These are phyloP conservation scores for Suzukiozyma palmioleophila DNA, from an alignment of 1,139 yeast genomes.

Conservation along the genomic window DNA sequence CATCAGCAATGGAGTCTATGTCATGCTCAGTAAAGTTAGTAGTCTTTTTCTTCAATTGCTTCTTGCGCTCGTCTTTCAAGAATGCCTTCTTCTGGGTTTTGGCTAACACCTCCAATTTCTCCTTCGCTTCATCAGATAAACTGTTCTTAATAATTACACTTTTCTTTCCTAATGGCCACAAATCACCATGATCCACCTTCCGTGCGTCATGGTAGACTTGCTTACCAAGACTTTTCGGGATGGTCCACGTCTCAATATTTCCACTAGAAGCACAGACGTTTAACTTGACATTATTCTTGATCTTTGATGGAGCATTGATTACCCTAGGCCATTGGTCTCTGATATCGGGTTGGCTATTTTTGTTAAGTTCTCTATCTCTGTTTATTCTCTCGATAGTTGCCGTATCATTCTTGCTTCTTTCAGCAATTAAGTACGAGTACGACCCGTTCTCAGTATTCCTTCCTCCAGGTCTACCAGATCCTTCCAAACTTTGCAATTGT, in stretches of 20 bases:
- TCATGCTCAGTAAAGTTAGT: conserved; percentile 24
- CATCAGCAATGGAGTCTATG: conserved; percentile 33
- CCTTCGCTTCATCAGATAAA: conserved; percentile 27
- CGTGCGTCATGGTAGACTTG: conserved; percentile 87
- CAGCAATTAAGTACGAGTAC: conserved; percentile 71
- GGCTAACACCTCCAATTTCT: conserved; percentile 33
- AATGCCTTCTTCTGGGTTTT: conserved; percentile 40
- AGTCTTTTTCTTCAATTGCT: conserved; percentile 37
- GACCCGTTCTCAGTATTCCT: conserved; percentile 69
- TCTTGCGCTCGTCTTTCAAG: conserved; percentile 39
- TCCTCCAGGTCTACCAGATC: conserved; percentile 75
- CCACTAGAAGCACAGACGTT: conserved; percentile 82
- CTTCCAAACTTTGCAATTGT: conserved; percentile 33
- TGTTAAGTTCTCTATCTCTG: conserved; percentile 24
- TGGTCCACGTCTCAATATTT: conserved; percentile 77
- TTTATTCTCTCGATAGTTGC: conserved; percentile 33
- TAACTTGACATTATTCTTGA: conserved; percentile 78
- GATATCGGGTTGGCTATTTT: conserved; percentile 23
- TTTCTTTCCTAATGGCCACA: conserved; percentile 83
- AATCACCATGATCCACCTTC: conserved; percentile 78
- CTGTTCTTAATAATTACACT: conserved; percentile 41
- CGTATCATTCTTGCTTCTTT: conserved; percentile 45
- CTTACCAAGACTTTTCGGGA: conserved; percentile 74
- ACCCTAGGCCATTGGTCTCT: conserved; percentile 67
- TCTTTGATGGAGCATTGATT: conserved; percentile 65